Conservation (phyloP, 768 basidiomycete species). For the Amanita brunnescens region DNA sequence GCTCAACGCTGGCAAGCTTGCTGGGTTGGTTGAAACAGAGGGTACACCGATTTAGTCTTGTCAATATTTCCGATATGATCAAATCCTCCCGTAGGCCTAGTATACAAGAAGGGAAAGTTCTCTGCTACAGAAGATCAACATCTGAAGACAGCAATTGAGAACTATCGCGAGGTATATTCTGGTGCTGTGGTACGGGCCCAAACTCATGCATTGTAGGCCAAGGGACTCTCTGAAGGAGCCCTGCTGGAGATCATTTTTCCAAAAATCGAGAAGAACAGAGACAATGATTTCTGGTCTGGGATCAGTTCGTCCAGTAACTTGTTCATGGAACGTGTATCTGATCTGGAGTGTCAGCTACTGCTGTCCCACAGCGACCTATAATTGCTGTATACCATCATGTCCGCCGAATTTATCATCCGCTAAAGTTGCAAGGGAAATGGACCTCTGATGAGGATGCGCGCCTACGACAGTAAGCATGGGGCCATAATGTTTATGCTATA, state of each 20-base stretch:
- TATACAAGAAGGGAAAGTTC: constrained; percentile 85
- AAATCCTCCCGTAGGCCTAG: constrained; percentile 43
- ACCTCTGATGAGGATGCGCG: constrained; percentile 50
- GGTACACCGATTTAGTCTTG: constrained; percentile 29
- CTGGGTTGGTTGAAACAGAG: constrained; percentile 58
- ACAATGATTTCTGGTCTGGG: constrained; percentile 71
- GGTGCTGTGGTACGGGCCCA: neutral
- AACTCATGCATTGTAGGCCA: constrained; percentile 27
- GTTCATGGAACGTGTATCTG: neutral
- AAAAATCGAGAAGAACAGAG: constrained; percentile 48
- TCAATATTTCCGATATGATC: neutral
- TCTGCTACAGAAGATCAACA: constrained; percentile 70
- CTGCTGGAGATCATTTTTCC: constrained; percentile 61
- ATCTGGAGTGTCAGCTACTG: constrained; percentile 37
- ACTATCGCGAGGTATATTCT: constrained; percentile 45
- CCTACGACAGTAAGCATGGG: constrained; percentile 47
- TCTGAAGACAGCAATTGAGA: constrained; percentile 53
- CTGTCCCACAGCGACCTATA: constrained; percentile 69
- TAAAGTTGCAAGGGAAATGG: constrained; percentile 68
- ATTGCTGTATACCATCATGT: constrained; percentile 81
- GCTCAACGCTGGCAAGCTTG: constrained; percentile 61
- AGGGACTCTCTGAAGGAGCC: constrained; percentile 44
- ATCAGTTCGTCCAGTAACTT: constrained; percentile 45
- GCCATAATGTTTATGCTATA: neutral
- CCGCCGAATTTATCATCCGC: constrained; percentile 58